Evolutionary conservation across 257 asterid genomes (phyloP).

Genomic region (Nicotiana otophora): DNA sequence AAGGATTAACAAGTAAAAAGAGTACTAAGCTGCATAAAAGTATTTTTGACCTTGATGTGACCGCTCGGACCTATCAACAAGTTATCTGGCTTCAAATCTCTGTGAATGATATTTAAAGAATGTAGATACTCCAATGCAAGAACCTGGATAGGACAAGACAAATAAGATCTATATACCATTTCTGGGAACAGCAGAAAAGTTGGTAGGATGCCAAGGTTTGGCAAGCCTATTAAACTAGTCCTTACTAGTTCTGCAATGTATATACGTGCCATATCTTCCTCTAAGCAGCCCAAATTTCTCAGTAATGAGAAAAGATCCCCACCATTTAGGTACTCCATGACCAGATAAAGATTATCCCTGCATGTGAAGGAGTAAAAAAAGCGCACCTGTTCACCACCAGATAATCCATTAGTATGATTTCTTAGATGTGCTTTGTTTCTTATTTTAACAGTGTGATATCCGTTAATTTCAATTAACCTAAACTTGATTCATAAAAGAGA

Average conservation of each 20-base stretch:
- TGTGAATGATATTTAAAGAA: conserved; percentile 80
- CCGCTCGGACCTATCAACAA: conserved; percentile 94
- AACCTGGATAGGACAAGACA: conserved; percentile 51
- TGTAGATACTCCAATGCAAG: conserved; percentile 97
- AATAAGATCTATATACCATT: conserved; percentile 17
- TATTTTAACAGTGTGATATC: neutral
- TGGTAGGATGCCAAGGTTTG: conserved; percentile 9
- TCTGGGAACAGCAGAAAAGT: conserved; percentile 9
- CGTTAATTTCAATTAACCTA: neutral
- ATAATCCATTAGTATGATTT: conserved; percentile 41
- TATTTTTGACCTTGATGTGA: conserved; percentile 79
- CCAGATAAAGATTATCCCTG: conserved; percentile 97
- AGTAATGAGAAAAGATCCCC: conserved; percentile 95
- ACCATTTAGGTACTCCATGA: conserved; percentile 98
- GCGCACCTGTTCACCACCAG: conserved; percentile 85
- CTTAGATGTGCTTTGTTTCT: conserved; percentile 14
- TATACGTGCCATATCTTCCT: conserved; percentile 83
- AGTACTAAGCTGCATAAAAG: neutral
- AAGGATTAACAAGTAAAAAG: neutral
- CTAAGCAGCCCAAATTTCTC: conserved; percentile 90
- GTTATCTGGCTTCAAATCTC: conserved; percentile 99
- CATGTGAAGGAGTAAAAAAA: conserved; percentile 99
- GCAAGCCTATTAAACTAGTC: conserved; percentile 10
- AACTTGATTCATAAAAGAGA: neutral
- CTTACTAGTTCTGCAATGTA: conserved; percentile 99